Conservation (phyloP, 768 basidiomycete genomes). For the Boletus rubropictus region DNA sequence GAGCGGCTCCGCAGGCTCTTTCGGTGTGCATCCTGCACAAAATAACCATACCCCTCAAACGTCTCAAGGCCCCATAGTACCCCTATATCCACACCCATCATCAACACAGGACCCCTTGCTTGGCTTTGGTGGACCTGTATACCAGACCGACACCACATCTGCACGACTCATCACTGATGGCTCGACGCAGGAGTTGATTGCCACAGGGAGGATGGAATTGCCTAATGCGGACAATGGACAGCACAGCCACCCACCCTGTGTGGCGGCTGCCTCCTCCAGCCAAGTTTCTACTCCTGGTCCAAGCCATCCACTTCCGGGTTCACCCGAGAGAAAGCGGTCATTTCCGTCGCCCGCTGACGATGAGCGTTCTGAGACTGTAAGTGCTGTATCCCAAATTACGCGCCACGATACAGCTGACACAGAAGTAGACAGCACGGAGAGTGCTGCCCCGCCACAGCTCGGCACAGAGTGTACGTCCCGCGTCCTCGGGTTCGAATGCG, state of each 20-base stretch:
- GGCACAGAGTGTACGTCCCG: slow-evolving; percentile 10
- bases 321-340: slow-evolving; percentile 18
- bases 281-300: slow-evolving; percentile 8
- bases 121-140: background rate
- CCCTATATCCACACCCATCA: background rate
- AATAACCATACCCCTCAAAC: background rate
- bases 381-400: slow-evolving; percentile 8
- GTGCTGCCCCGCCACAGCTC: slow-evolving; percentile 15
- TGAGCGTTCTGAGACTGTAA: slow-evolving; percentile 1
- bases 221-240: background rate
- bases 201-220: slow-evolving; percentile 9
- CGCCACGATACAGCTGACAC: slow-evolving; percentile 15
- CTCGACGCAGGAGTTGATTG: background rate
- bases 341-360: slow-evolving; percentile 7
- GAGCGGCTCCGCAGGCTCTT: background rate
- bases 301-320: slow-evolving; percentile 9
- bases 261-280: slow-evolving; percentile 10
- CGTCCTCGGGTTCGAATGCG: background rate
- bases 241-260: slow-evolving; percentile 21
- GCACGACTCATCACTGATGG: background rate
- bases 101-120: background rate
- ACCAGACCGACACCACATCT: background rate
- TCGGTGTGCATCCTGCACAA: background rate
- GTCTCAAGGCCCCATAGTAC: background rate
- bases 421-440: slow-evolving; percentile 14